Base-by-base conservation (phyloP, 2,329 filamentous ascomycete species). In the Stagonosporopsis chrysanthemi region DNA sequence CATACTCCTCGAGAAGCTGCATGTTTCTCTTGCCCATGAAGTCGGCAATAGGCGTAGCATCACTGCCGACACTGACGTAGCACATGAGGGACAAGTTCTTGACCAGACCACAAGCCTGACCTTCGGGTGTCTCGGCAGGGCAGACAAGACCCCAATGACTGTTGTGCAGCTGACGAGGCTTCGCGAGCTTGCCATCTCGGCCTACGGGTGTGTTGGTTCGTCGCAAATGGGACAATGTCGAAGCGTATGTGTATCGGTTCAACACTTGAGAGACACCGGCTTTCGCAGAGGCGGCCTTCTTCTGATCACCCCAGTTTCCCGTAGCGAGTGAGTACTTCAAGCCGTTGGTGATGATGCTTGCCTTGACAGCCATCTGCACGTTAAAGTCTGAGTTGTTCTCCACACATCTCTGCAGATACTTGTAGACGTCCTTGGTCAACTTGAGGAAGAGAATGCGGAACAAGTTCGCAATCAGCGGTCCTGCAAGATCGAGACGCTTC, bases 251-350 rank as follows among this genome's bases (percentile, higher is more conserved):
- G 76, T 98, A 99, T 75, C 95, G 88, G 81, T 97, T 99, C 71
- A 99, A 80, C 79, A 99, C 96, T 79, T 99, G 95, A 44, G 94
- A 98, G 43, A 99, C 95, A 83, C 95, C 96, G 43, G 95, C 95
- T 63, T 96, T 98, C 1, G 93, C 91, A 67, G 90, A 94, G 69
- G 91, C 90, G 19, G 95, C 93, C 82, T 98, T 99, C 85, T 98
- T 99, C 81, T 99, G 95, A 66, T 99, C 95, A 72, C 95, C 96
- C 96, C 95, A 99, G 79, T 99, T 99, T 65, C 95, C 95, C 14
- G 95, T 99, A 24, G 95, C 94, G 61, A 99, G 83, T 49, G 95
- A 97, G 79, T 99, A 99, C 75, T 97, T 97, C 65, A 99, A 80
- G 46, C 94, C 95, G 73, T 95, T 96, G 19, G 93, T 96, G 65